Percentiles rank a stretch among this genome's conserved stretches.
phyloP scores from a whole-genome alignment of 768 basidiomycete genomes.

The Obba rivulosa region DNA sequence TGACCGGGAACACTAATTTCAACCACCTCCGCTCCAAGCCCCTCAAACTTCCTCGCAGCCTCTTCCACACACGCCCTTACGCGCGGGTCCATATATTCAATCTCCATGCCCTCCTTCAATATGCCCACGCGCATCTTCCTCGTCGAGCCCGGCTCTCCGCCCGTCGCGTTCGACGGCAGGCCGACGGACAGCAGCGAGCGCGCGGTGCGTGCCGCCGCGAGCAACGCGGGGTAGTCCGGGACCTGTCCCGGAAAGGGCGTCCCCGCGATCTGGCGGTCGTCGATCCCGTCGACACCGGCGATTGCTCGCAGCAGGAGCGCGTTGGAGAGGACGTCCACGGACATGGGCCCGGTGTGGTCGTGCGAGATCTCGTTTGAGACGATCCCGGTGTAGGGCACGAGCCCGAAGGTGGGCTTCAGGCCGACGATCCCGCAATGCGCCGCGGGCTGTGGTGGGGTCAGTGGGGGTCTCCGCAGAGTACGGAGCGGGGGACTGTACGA shows the following conservation, averaged over 20 bases:
- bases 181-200: conserved; percentile 8
- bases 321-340: conserved; percentile 33
- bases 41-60: conserved; percentile 29
- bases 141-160: conserved; percentile 7
- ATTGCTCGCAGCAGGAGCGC: conserved; percentile 37
- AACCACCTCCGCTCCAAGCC: conserved; percentile 34
- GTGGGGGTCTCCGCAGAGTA: not conserved
- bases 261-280: conserved; percentile 34
- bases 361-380: conserved; percentile 33
- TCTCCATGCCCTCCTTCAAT: conserved; percentile 32
- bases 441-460: conserved; percentile 25
- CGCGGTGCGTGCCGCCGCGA: conserved; percentile 12
- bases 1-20: conserved; percentile 38
- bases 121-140: conserved; percentile 33
- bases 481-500: conserved; percentile 10
- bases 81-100: conserved; percentile 28
- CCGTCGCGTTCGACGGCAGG: conserved; percentile 1
- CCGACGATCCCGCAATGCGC: conserved; percentile 39
- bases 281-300: conserved; percentile 39
- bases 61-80: conserved; percentile 29
- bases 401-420: conserved; percentile 36
- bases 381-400: conserved; percentile 44
- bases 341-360: conserved; percentile 38
- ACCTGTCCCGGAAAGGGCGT: conserved; percentile 29
- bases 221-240: conserved; percentile 26